Evolutionary conservation across 768 basidiomycete species (phyloP), one percentile per base, ranked within the genome.

Genomic region (Rhodotorula taiwanensis): DNA sequence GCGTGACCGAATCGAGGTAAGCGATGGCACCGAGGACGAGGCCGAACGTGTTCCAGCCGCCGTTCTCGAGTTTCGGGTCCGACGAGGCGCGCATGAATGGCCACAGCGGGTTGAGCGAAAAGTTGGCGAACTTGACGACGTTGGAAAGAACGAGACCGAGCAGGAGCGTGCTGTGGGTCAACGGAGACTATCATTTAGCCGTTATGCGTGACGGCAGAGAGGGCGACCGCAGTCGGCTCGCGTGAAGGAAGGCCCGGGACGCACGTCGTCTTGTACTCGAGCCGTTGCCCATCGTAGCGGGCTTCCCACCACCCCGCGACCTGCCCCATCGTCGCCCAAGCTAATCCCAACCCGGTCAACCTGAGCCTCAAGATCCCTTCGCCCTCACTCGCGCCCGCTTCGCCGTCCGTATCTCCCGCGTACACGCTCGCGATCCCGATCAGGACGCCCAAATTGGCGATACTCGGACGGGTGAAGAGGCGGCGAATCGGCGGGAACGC

Each of bases 61-160:
- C 62, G 39, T 60, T 69, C 27, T 52, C 55, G 30, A 31, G 30
- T 16, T 48, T 49, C 20, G 51, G 53, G 21, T 54, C 30, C 4
- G 33, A 2, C 11, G 36, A 34, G 27, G 50, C n/a, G 28, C 59
- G 55, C 44, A 63, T 49, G 47, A 67, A 61, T 9, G 69, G 65
- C 69, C 69, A 70, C 33, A 70, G 41, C 8, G 69, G 69, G 43
- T 66, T 67, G 52, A 67, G 49, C 20, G 60, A 83, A 71, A 88
- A 81, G 71, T 90, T 89, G 20, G 82, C 79, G 66, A 86, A 86
- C 73, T 92, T 93, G 25, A 84, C 79, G 23, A 89, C 67, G 2
- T 85, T 82, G 1, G 86, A 81, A 9, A 86, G 62, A 31, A 88
- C 71, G 21, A 91, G 76, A 3, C 89, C 89, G 25, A 84, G 73